Base-by-base conservation (phyloP, 192 early-diverging fungal genomes). In the Lobulomyces angularis region DNA sequence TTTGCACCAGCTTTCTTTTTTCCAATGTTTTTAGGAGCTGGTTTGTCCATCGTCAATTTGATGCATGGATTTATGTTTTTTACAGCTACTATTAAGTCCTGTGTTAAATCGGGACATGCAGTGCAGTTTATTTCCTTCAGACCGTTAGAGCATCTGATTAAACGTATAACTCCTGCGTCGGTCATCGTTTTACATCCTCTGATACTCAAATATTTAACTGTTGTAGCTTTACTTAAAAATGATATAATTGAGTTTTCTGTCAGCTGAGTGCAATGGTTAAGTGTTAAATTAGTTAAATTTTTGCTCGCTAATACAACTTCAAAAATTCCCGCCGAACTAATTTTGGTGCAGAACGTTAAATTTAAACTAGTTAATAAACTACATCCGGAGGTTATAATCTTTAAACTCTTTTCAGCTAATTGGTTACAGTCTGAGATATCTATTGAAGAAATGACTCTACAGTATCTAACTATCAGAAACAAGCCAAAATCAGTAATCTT, bases 401-500 rank as follows among this genome's bases (percentile, higher is more conserved):
- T 68, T 8, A 71, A 45, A 27, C 59, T 69, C 18, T 55, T 62
- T 53, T 71, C 66, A 9, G 62, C 39, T 23, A 68, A 33, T 18
- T 68, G 66, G 22, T 70, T 62, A 46, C 66, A 70, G 32, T 69
- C 67, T 27, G 53, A 45, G 1, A 62, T 28, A 21, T 69, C 66
- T 11, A 65, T 41, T 18, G 27, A 23, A 35, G 30, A 14, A 6
- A 66, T 33, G 29, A 38, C 31, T 12, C 57, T 65, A 45, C 69
- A 72, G 38, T 72, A 60, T 22, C 67, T 43, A 18, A 67, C 66
- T 1, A 72, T 45, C 8, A 57, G 35, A 42, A 71, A 72, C n/a
- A 72, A 39, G 2, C 56, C 54, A 34, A 59, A 61, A 28, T 72
- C 69, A 1, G 69, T 67, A 38, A 72, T 48, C 11, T 58, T 47